These are phyloP conservation scores for Phialophora tarda DNA, from an alignment of 2,329 filamentous ascomycete genomes.

Conservation along the genomic window DNA sequence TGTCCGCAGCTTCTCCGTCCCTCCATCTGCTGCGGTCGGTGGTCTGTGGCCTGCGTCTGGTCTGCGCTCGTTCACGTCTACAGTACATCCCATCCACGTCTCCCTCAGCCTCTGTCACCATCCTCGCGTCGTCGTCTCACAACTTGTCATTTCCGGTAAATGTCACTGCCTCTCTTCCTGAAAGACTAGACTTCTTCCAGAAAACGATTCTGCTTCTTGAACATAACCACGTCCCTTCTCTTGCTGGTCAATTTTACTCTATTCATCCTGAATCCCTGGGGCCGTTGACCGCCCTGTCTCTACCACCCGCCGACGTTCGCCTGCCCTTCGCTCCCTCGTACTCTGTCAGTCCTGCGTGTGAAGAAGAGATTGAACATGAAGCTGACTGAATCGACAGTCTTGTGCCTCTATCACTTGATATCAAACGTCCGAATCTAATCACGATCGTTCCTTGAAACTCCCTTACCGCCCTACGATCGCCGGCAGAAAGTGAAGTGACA, in stretches of 20 bases:
- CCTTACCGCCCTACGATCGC: conserved; percentile 13
- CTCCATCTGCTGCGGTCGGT: conserved; percentile 9
- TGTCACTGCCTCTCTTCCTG: conserved; percentile 29
- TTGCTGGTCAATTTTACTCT: conserved; percentile 35
- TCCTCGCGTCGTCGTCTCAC: conserved; percentile 16
- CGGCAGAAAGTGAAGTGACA: conserved; percentile 16
- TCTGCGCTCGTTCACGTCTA: conserved; percentile 8
- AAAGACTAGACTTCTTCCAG: conserved; percentile 27
- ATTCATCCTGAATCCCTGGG: conserved; percentile 19
- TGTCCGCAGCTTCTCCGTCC: conserved; percentile 4
- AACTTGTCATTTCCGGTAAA: conserved; percentile 37
- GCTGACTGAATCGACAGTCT: conserved; percentile 19
- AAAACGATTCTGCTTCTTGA: conserved; percentile 18
- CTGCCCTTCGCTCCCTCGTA: conserved; percentile 22
- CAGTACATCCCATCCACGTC: conserved; percentile 12
- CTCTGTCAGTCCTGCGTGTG: conserved; percentile 22
- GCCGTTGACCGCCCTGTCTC: conserved; percentile 31
- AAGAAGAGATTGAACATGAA: conserved; percentile 18
- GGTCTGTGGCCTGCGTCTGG: background rate
- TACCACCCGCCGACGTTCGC: conserved; percentile 10
- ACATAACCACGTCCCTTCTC: conserved; percentile 28
- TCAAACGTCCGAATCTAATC: background rate
- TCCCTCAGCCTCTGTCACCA: conserved; percentile 15
- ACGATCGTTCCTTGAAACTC: background rate
- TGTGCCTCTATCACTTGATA: conserved; percentile 12